Evolutionary conservation across 2,329 filamentous ascomycete genomes (phyloP).

Genomic region (Aspergillus eucalypticola): DNA sequence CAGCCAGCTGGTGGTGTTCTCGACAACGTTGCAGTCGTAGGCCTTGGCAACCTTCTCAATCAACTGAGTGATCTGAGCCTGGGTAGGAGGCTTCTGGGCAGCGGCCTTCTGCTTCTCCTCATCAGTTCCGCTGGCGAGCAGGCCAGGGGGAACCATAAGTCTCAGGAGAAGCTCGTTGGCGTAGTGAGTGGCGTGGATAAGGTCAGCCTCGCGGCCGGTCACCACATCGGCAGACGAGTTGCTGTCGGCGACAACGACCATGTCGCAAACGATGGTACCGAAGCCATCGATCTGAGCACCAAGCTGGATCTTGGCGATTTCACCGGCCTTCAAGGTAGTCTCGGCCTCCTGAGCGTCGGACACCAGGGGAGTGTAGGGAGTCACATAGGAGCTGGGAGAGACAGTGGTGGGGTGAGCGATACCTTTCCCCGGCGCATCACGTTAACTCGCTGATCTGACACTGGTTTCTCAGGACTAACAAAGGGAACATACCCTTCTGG

Average conservation of each 20-base stretch:
- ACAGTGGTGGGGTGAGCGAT: slow-evolving; percentile 93
- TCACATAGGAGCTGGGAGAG: slow-evolving; percentile 90
- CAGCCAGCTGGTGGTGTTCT: slow-evolving; percentile 97
- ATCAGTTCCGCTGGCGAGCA: slow-evolving; percentile 78
- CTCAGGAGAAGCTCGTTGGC: slow-evolving; percentile 92
- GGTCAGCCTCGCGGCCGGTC: slow-evolving; percentile 77
- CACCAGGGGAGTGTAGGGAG: slow-evolving; percentile 89
- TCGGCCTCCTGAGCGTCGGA: slow-evolving; percentile 84
- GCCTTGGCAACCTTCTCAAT: slow-evolving; percentile 89
- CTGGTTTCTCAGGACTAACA: neutral
- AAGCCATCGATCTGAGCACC: slow-evolving; percentile 98
- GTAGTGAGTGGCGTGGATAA: slow-evolving; percentile 88
- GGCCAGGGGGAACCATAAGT: slow-evolving; percentile 86
- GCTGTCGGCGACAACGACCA: slow-evolving; percentile 66
- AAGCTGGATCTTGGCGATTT: slow-evolving; percentile 97
- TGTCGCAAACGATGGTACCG: slow-evolving; percentile 93
- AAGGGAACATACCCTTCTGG: slow-evolving; percentile 67
- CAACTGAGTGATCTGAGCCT: slow-evolving; percentile 81
- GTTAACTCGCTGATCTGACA: slow-evolving; percentile 20
- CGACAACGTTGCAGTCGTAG: slow-evolving; percentile 89
- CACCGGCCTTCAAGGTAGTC: slow-evolving; percentile 75
- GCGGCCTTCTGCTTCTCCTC: slow-evolving; percentile 95
- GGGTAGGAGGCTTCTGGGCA: slow-evolving; percentile 76
- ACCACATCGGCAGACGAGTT: slow-evolving; percentile 58
- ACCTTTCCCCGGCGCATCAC: slow-evolving; percentile 52